A percentile compares a stretch with the other conserved stretches of the same genome.
Conservation (phyloP, 495 filamentous ascomycete genomes). For the Podospora conica region DNA sequence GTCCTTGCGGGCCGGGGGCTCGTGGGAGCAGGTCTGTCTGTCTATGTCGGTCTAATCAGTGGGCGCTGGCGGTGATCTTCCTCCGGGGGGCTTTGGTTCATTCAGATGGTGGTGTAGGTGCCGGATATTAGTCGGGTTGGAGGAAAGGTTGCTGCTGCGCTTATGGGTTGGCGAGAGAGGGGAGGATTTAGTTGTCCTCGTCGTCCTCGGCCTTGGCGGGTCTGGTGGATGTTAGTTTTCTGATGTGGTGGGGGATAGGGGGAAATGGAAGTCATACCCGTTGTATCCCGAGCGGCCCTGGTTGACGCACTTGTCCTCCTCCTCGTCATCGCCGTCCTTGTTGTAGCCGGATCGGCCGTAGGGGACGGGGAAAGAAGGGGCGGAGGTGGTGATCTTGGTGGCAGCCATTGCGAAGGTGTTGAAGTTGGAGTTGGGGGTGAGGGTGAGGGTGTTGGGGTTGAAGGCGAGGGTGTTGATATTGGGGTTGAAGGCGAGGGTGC, state of each 20-base stretch:
- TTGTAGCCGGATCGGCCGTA: slow-evolving; percentile 50
- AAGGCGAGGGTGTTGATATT: slow-evolving; percentile 6
- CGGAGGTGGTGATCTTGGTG: slow-evolving; percentile 24
- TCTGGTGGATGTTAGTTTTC: slow-evolving; percentile 20
- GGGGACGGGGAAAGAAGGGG: slow-evolving; percentile 50
- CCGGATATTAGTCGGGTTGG: slow-evolving; percentile 8
- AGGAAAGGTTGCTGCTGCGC: slow-evolving; percentile 26
- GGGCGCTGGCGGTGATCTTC: not conserved
- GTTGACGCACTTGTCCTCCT: slow-evolving; percentile 31
- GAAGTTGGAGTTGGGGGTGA: slow-evolving; percentile 3
- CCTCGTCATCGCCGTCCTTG: slow-evolving; percentile 38
- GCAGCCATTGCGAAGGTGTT: slow-evolving; percentile 37
- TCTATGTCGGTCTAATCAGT: not conserved
- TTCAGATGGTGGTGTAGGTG: not conserved
- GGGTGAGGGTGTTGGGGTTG: not conserved
- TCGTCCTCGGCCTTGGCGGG: slow-evolving; percentile 27
- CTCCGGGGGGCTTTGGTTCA: not conserved
- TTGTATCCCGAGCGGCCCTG: slow-evolving; percentile 45
- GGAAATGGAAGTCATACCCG: slow-evolving; percentile 23
- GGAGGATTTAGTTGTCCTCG: slow-evolving; percentile 22
- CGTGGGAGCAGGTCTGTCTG: not conserved
- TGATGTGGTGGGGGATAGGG: too few species aligned
- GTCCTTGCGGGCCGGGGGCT: not conserved
- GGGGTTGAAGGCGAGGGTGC: slow-evolving; percentile 1
- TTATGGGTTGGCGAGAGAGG: not conserved